Evolutionary conservation across 768 basidiomycete genomes (phyloP), one percentile per base, ranked within the genome.

Genomic region (Auricularia auricula-judae): DNA sequence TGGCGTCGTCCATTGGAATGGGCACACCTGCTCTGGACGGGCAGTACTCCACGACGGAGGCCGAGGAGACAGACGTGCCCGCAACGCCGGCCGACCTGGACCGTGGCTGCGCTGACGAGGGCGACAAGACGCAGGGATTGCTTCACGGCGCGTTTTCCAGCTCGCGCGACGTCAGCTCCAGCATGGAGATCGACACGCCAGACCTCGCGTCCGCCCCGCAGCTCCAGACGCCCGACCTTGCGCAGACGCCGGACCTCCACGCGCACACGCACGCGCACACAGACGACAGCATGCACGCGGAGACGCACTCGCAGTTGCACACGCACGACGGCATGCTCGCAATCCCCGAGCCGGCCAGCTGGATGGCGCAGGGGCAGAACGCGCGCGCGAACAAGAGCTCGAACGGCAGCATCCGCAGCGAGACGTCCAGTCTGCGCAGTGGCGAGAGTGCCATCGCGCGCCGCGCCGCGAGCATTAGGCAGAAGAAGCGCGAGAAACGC

Each of bases 401-500:
- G 2, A 59, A 33, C 29, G 34, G 23, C 56, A 59, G 56, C 56
- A 33, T 34, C 5, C 56, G 56, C 23, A 33, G 56, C 56, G 39
- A 42, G 39, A 18, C 47, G 47, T 21, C 18, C 10, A 51, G 47
- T 51, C 5, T 18, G 14, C 23, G 23, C 56, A 59, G 56, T 33
- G 14, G 16, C 23, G 34, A 23, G 11, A 59, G 56, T 29, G 8
- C 23, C 23, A 59, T 59, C 56, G 56, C 56, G 11, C 18, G 23
- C 35, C 42, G 51, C 7, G 60, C 64, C 18, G 56, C 56, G 29
- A 59, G 56, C 34, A 59, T 59, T 18, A 21, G 84, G 88, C 74
- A 59, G 56, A 89, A 84, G 75, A 79, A 88, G 59, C 71, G 80
- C 66, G 85, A 87, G 61, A 78, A 81, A 44, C n/a, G 64, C n/a